These are phyloP conservation scores for Sporisorium sorghi DNA, from an alignment of 1,284 basidiomycete genomes.

Conservation along the genomic window DNA sequence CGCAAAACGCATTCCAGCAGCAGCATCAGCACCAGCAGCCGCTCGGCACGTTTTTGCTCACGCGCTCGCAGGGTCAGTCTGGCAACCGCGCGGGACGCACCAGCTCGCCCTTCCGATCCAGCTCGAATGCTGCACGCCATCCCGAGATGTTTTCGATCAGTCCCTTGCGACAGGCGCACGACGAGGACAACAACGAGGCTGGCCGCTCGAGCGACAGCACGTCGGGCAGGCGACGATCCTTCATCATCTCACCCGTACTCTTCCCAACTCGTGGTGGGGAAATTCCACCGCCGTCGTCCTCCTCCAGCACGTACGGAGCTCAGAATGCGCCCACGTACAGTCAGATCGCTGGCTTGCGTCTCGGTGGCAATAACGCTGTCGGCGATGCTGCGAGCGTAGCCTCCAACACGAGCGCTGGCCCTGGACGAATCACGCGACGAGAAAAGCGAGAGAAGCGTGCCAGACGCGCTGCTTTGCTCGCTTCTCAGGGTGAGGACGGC, in stretches of 20 bases:
- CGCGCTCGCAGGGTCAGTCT: conserved; percentile 40
- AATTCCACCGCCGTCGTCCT: conserved; percentile 46
- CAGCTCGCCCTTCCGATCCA: conserved; percentile 60
- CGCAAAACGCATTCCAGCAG: conserved; percentile 32
- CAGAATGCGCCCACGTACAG: conserved; percentile 30
- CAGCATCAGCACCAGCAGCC: conserved; percentile 45
- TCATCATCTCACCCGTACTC: conserved; percentile 60
- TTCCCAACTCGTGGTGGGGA: conserved; percentile 55
- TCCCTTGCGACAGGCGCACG: conserved; percentile 33
- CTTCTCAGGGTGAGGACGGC: conserved; percentile 23
- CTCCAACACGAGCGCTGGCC: conserved; percentile 43
- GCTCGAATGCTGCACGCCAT: conserved; percentile 38
- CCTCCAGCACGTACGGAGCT: conserved; percentile 21
- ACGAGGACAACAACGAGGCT: conserved; percentile 24
- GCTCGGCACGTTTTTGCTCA: conserved; percentile 58
- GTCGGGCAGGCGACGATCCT: conserved; percentile 37
- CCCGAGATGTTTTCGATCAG: conserved; percentile 51
- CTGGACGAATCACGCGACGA: conserved; percentile 55
- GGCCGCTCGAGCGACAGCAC: conserved; percentile 25
- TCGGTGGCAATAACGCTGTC: conserved; percentile 21
- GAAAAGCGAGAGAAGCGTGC: conserved; percentile 61
- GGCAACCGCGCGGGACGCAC: conserved; percentile 27
- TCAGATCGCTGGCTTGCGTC: conserved; percentile 35
- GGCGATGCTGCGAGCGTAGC: conserved; percentile 42
- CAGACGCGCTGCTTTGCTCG: conserved; percentile 42